Evolutionary conservation across 352 stramenopile genomes (phyloP).

Genomic region (Aphanomyces euteiches): DNA sequence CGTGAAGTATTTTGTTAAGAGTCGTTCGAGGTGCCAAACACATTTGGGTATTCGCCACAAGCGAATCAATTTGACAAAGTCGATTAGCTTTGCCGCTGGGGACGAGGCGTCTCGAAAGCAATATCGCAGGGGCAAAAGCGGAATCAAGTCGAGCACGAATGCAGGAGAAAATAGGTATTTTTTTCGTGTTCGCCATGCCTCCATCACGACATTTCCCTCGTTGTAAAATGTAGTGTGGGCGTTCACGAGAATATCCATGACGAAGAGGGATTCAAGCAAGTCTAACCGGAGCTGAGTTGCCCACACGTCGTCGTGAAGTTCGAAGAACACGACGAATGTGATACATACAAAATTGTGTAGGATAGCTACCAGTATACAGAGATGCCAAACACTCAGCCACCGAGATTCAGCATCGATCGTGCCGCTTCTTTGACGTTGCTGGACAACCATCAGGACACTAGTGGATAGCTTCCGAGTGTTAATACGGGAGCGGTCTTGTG

Average conservation of each 20-base stretch:
- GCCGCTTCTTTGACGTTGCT: constrained; percentile 9
- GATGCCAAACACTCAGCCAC: constrained; percentile 11
- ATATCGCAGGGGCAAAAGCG: constrained; percentile 42
- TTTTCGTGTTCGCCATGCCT: constrained; percentile 47
- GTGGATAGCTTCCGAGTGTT: constrained; percentile 26
- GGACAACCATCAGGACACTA: constrained; percentile 21
- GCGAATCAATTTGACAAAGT: constrained; percentile 57
- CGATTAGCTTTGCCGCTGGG: constrained; percentile 41
- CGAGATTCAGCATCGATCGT: constrained; percentile 24
- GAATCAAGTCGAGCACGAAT: constrained; percentile 54
- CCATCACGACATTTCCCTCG: constrained; percentile 58
- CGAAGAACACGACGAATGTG: constrained; percentile 8
- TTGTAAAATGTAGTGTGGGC: constrained; percentile 72
- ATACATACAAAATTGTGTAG: constrained; percentile 46
- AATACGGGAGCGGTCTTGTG: constrained; percentile 7
- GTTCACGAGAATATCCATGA: constrained; percentile 60
- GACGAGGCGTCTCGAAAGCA: constrained; percentile 25
- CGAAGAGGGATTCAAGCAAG: constrained; percentile 60
- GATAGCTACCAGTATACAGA: constrained; percentile 34
- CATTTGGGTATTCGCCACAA: constrained; percentile 47
- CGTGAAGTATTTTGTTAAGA: constrained; percentile 61
- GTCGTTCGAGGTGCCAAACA: constrained; percentile 56
- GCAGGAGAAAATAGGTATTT: constrained; percentile 59
- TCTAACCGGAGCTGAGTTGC: constrained; percentile 30
- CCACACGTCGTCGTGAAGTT: constrained; percentile 1